Evolutionary conservation across 2,329 filamentous ascomycete genomes (phyloP), one percentile per base, ranked within the genome.

Genomic region (Botryotinia calthae): DNA sequence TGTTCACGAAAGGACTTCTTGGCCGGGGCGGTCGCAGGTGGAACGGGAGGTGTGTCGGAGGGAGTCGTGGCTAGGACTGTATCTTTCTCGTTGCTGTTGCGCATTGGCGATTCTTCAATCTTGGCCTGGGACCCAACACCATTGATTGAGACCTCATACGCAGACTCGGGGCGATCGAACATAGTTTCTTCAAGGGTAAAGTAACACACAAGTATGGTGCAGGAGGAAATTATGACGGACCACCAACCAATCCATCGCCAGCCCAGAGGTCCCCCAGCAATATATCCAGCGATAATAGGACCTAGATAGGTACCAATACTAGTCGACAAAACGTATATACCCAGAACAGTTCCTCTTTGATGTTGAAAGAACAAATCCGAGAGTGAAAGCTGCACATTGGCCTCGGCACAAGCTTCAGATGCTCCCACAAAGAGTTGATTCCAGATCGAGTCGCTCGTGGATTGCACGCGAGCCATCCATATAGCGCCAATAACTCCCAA

Each of bases 331-430:
- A 87, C 86, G 76, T 88, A 89, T 40, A 88, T 77, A 72, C 87
- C 87, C 9, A 88, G 81, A 1, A 86, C 85, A 0, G 83, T 83
- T 58, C 87, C 87, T 61, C 86, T 84, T 73, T 87, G 86, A 76
- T 89, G 87, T 79, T 88, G 85, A 74, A 86, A 88, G 81, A 87
- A 88, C 44, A 88, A 82, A 75, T 88, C 87, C 12, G 87, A 85
- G 42, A 89, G 81, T 2, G 86, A 87, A n/a, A 88, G 79, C 76
- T 89, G 87, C 10, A 86, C 87, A 44, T 86, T 84, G 0, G 87
- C 87, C 78, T 89, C 87, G 2, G 86, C 86, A 59, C 86, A 86
- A 14, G 86, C 84, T 79, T 88, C 86, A 7, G 87, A 88, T 4
- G 86, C 86, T 25, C 87, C 87, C 3, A 88, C 85, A 71, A 88